phyloP scores from a whole-genome alignment of 1,284 basidiomycete genomes.

The Rhodotorula sp. region DNA sequence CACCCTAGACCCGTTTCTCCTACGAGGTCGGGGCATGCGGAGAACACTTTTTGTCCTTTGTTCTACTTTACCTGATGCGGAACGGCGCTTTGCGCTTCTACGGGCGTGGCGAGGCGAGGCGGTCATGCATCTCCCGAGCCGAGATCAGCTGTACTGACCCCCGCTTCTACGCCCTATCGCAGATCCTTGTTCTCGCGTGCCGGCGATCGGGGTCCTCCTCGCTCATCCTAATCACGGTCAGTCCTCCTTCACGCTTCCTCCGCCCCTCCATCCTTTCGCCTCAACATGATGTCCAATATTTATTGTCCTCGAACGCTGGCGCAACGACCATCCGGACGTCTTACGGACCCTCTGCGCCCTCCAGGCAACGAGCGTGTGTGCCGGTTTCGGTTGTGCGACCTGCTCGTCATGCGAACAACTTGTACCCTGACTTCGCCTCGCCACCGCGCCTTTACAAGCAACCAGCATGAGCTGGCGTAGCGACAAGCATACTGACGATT shows the following conservation, averaged over 20 bases:
- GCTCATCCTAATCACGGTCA: background rate
- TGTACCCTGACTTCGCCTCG: too few relatives aligned
- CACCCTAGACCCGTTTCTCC: constrained; percentile 5
- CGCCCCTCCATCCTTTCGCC: background rate
- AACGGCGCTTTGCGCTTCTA: too few relatives aligned
- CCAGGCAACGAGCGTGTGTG: too few relatives aligned
- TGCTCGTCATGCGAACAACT: too few relatives aligned
- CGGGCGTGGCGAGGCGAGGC: background rate
- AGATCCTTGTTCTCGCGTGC: background rate
- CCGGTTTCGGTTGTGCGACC: too few relatives aligned
- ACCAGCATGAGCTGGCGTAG: too few relatives aligned
- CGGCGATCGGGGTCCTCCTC: background rate
- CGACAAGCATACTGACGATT: too few relatives aligned
- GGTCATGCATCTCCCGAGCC: too few relatives aligned
- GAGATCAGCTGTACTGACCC: background rate
- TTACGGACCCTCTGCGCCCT: too few relatives aligned
- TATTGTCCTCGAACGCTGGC: constrained; percentile 37
- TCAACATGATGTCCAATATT: constrained; percentile 39
- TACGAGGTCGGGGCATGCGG: background rate
- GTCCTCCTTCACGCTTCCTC: background rate
- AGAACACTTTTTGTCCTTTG: background rate
- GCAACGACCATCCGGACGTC: too few relatives aligned
- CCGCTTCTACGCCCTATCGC: background rate
- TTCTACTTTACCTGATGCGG: constrained; percentile 4
- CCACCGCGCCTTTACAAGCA: too few relatives aligned